Conservation (phyloP, 1,284 basidiomycete species). For the Sanghuangporus weigelae region DNA sequence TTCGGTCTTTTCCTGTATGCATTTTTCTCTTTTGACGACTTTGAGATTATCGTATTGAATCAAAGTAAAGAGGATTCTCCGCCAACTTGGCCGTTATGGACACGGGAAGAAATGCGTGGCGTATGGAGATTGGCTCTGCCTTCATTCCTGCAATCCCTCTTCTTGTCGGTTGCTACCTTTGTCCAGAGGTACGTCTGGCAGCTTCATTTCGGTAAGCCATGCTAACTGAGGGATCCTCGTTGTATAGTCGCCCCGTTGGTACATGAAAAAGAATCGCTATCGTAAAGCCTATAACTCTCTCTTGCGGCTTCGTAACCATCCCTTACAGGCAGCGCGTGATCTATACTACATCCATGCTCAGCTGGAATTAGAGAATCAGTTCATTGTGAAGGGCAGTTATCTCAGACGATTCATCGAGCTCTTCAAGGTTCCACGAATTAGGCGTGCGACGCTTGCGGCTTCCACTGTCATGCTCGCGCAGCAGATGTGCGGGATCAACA, state of each 20-base stretch:
- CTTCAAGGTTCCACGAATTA: constrained; percentile 61
- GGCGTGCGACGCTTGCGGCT: constrained; percentile 67
- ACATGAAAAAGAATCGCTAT: constrained; percentile 61
- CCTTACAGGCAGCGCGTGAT: constrained; percentile 59
- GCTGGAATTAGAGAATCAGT: constrained; percentile 50
- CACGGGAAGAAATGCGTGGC: constrained; percentile 47
- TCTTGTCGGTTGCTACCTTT: constrained; percentile 28
- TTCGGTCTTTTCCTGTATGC: constrained; percentile 58
- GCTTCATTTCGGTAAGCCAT: constrained; percentile 24
- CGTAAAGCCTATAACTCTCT: constrained; percentile 53
- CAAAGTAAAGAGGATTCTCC: constrained; percentile 32
- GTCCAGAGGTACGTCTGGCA: constrained; percentile 48
- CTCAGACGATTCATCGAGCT: constrained; percentile 52
- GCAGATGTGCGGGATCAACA: constrained; percentile 51
- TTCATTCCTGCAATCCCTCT: constrained; percentile 51
- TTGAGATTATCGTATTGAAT: not conserved
- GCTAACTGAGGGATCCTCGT: constrained; percentile 36
- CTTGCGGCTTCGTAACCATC: constrained; percentile 53
- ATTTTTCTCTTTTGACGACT: not conserved
- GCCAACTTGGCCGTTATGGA: constrained; percentile 46
- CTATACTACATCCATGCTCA: constrained; percentile 55
- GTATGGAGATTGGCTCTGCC: constrained; percentile 50
- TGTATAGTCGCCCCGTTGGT: constrained; percentile 65
- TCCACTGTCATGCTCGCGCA: constrained; percentile 65
- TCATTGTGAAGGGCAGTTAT: constrained; percentile 41